phyloP scores from a whole-genome alignment of 225 moss, liverwort and hornwort genomes.

The Straminergon stramineum region DNA sequence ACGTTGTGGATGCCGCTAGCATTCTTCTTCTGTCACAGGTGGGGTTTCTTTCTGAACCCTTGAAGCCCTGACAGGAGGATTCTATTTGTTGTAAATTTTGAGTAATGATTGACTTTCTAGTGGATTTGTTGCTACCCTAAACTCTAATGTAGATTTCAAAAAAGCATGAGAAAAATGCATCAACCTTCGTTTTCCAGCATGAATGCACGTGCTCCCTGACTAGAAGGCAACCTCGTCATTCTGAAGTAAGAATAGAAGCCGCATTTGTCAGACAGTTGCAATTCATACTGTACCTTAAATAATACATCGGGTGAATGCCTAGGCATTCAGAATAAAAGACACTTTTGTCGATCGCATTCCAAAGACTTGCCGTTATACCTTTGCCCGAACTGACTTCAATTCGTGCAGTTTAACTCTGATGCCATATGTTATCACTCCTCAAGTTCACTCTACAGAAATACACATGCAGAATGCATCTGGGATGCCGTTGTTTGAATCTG shows the following conservation, averaged over 20 bases:
- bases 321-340: neutral
- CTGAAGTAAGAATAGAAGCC: neutral
- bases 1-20: constrained; percentile 73
- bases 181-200: neutral
- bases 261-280: neutral
- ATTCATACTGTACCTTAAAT: neutral
- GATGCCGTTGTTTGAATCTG: neutral
- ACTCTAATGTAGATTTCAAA: neutral
- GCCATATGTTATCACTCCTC: neutral
- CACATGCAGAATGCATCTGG: neutral
- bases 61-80: neutral
- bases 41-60: neutral
- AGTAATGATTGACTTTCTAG: neutral
- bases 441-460: neutral
- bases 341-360: neutral
- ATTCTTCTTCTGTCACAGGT: constrained; percentile 76
- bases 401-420: neutral
- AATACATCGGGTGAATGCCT: neutral
- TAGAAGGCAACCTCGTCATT: neutral
- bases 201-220: neutral
- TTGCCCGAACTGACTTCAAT: neutral
- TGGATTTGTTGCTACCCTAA: neutral
- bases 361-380: neutral
- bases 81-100: neutral
- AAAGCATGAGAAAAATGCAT: neutral